Base-by-base conservation (phyloP, 495 filamentous ascomycete genomes). In the Penicillium coffeae region DNA sequence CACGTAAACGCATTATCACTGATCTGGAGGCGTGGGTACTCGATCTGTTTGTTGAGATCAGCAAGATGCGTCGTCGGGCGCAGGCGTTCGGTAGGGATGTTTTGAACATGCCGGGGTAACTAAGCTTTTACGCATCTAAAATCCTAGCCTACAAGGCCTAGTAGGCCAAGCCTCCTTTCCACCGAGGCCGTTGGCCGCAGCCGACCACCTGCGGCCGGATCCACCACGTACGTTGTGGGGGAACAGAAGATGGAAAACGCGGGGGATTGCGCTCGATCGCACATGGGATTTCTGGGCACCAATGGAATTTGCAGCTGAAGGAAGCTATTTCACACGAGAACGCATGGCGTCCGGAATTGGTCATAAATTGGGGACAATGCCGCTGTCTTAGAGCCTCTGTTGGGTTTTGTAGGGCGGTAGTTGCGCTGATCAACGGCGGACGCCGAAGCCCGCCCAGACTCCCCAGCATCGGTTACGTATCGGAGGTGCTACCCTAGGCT, bases 391-490 rank as follows among this genome's bases (percentile, higher is more conserved):
- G 8, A 21, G 15, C 27, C 14, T 32, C 42, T 32, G 12, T 18
- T 32, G 34, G 42, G 34, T 45, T 18, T 16, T 8, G 32, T n/a
- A 19, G 25, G 4, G 42, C 25, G 15, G 25, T 16, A 34, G 13
- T 32, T 15, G 21, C 34, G 42, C 21, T 45, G 42, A 45, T 45
- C 42, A 45, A 45, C 42, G 42, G 42, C 42, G 42, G 42, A 45
- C 42, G 42, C 42, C 42, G 42, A 45, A 34, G 30, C 42, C 42
- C 42, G 42, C 42, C 19, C 42, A 45, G 20, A 36, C 14, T 33
- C 30, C 21, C 30, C 42, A 45, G 32, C 42, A 12, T 35, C 42
- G 30, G 42, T 45, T 45, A 45, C 42, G 42, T 45, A 45, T 35
- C 8, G 10, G 30, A 33, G 15, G 15, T 13, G 1, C 20, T 25